Evolutionary conservation across 257 asterid species (phyloP).

Genomic region (Rubia yunnanensis): DNA sequence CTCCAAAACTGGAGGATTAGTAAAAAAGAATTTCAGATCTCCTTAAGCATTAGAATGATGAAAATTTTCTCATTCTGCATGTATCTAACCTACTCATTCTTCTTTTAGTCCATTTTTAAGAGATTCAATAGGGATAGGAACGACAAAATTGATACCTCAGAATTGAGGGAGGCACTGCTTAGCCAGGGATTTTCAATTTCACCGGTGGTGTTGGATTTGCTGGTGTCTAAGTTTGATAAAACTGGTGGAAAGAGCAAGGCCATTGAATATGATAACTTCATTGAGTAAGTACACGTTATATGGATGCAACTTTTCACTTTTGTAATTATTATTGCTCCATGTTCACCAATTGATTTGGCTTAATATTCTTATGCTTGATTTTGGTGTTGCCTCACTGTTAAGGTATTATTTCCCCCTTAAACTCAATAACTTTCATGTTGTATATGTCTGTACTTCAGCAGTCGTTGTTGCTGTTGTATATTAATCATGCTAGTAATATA

Average conservation of each 20-base stretch:
- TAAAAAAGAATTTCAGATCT: constrained; percentile 1
- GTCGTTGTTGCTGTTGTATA: neutral
- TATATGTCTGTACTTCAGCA: neutral
- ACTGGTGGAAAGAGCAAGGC: constrained; percentile 74
- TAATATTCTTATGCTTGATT: constrained; percentile 13
- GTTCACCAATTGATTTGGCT: neutral
- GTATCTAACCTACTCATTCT: constrained; percentile 11
- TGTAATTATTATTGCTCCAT: neutral
- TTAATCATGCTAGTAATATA: neutral
- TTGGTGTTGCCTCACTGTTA: constrained; percentile 99
- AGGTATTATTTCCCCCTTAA: constrained; percentile 24
- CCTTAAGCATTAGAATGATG: neutral
- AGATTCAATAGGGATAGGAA: constrained; percentile 87
- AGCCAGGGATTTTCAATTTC: constrained; percentile 80
- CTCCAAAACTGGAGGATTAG: constrained; percentile 97
- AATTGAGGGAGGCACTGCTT: constrained; percentile 78
- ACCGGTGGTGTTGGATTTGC: constrained; percentile 56
- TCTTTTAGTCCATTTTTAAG: constrained; percentile 59
- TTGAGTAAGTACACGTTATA: constrained; percentile 48
- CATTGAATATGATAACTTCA: constrained; percentile 89
- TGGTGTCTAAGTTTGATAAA: constrained; percentile 86
- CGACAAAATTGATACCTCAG: constrained; percentile 70
- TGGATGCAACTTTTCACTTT: neutral
- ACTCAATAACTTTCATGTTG: neutral
- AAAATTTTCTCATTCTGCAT: constrained; percentile 1